phyloP scores from a whole-genome alignment of 805 yeast genomes.

The Yarrowia porcina region DNA sequence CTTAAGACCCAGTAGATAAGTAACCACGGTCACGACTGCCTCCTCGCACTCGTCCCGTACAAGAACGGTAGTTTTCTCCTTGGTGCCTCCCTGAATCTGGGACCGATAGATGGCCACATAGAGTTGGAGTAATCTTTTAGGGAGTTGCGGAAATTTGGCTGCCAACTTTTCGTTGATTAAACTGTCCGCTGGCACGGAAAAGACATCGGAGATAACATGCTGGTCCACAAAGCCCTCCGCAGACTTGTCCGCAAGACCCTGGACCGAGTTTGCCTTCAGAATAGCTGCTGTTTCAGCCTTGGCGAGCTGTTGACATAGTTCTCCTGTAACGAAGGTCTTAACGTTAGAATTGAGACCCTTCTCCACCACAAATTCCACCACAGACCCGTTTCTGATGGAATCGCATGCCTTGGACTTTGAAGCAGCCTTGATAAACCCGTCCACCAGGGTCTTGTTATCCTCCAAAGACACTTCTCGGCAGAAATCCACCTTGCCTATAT shows the following conservation, averaged over 20 bases:
- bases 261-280: conserved; percentile 4
- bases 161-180: background rate
- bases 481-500: conserved; percentile 5
- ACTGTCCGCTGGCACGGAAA: conserved; percentile 5
- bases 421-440: background rate
- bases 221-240: conserved; percentile 22
- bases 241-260: conserved; percentile 4
- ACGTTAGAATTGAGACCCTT: background rate
- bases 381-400: background rate
- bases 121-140: conserved; percentile 9
- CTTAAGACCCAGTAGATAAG: conserved; percentile 6
- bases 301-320: background rate
- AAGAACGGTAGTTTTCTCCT: background rate
- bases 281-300: background rate
- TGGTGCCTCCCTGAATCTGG: background rate
- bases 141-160: conserved; percentile 9
- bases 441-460: conserved; percentile 7
- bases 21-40: background rate
- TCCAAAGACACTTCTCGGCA: conserved; percentile 1
- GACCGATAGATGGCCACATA: conserved; percentile 3
- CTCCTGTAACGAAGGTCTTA: background rate
- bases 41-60: conserved; percentile 13
- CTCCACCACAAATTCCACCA: conserved; percentile 14
- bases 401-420: background rate
- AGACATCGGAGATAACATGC: conserved; percentile 17